A percentile compares a stretch with the other conserved stretches of the same genome.
phyloP scores from a whole-genome alignment of 805 yeast species.

The Candida vaughaniae region DNA sequence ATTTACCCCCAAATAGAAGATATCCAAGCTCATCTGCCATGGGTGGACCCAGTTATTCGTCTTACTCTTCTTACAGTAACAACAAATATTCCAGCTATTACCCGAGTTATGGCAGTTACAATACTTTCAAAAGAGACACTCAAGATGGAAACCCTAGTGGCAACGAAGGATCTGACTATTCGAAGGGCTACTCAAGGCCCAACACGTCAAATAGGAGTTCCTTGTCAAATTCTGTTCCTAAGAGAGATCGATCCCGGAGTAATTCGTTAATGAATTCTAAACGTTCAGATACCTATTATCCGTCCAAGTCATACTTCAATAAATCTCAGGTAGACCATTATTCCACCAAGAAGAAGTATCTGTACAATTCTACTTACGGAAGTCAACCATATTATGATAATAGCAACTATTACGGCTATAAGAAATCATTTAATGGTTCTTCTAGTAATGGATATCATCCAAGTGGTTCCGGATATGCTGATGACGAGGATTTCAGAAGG shows the following conservation, averaged over 20 bases:
- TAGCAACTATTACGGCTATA: slow-evolving; percentile 1
- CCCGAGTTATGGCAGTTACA: slow-evolving; percentile 24
- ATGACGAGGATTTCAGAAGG: slow-evolving; percentile 5
- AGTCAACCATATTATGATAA: not conserved
- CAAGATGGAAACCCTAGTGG: slow-evolving; percentile 5
- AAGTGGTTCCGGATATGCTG: not conserved
- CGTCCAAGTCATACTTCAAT: slow-evolving; percentile 16
- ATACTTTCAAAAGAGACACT: slow-evolving; percentile 13
- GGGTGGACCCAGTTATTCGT: slow-evolving; percentile 4
- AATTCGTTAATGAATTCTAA: slow-evolving; percentile 21
- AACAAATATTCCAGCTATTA: slow-evolving; percentile 16
- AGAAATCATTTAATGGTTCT: not conserved
- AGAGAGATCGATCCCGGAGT: slow-evolving; percentile 13
- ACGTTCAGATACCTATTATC: slow-evolving; percentile 28
- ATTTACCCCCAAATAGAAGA: slow-evolving; percentile 2
- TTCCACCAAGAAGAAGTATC: slow-evolving; percentile 11
- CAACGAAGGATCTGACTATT: slow-evolving; percentile 10
- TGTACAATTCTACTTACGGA: slow-evolving; percentile 1
- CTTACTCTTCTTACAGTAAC: slow-evolving; percentile 11
- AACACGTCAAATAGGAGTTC: slow-evolving; percentile 19
- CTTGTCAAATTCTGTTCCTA: slow-evolving; percentile 23
- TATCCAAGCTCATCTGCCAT: too few species aligned
- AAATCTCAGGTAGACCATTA: slow-evolving; percentile 17
- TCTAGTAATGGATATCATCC: not conserved
- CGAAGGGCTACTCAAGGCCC: slow-evolving; percentile 8